A percentile compares a stretch with the other conserved stretches of the same genome.
Evolutionary conservation across 768 basidiomycete genomes (phyloP).

Genomic region (Suillus sp.): DNA sequence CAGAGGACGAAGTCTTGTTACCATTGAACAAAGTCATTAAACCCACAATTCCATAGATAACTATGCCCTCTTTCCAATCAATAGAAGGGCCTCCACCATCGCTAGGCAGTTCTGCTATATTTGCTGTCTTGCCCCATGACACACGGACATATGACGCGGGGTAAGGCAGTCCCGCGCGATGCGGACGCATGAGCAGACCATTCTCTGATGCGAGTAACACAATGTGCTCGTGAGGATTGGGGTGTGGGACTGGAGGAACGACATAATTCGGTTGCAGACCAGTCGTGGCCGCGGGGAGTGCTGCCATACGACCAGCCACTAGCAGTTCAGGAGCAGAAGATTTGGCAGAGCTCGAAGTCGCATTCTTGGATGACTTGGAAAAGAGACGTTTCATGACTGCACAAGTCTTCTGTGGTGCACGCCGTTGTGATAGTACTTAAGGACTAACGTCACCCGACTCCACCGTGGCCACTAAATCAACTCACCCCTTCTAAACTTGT

Average conservation of each 20-base stretch:
- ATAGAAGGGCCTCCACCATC: constrained; percentile 35
- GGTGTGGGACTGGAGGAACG: constrained; percentile 74
- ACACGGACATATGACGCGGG: constrained; percentile 48
- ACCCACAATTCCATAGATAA: constrained; percentile 79
- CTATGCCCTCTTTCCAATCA: constrained; percentile 57
- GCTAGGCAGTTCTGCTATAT: constrained; percentile 51
- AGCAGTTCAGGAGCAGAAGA: background rate
- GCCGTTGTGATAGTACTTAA: background rate
- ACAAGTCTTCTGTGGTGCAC: constrained; percentile 1
- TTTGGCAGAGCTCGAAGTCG: constrained; percentile 6
- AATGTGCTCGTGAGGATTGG: constrained; percentile 69
- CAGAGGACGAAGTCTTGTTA: constrained; percentile 30
- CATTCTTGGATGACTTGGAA: constrained; percentile 22
- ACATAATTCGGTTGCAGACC: constrained; percentile 62
- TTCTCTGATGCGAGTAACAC: constrained; percentile 57
- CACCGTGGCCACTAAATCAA: background rate
- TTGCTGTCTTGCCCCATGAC: constrained; percentile 60
- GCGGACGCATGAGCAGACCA: constrained; percentile 71
- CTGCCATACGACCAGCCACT: background rate
- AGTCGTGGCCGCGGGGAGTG: constrained; percentile 16
- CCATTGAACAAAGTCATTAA: constrained; percentile 72
- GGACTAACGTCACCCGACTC: background rate
- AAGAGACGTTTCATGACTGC: constrained; percentile 36
- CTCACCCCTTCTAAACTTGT: constrained; percentile 4
- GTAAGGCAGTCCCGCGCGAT: constrained; percentile 30